Conservation (phyloP, 345 rosid genomes). For the Tarenaya hassleriana region DNA sequence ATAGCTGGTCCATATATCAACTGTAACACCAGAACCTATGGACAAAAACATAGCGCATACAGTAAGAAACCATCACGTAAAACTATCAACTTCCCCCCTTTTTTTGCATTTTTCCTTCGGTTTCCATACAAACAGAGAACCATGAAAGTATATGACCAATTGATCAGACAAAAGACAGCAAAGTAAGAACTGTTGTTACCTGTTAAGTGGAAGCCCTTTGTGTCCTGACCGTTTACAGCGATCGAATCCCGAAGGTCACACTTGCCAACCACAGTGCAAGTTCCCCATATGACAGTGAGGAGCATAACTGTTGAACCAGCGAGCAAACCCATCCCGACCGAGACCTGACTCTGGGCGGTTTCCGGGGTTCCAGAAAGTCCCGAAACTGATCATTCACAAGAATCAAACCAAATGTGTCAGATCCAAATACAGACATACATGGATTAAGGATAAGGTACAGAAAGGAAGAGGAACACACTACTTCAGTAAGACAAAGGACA, state of each 20-base stretch:
- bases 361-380: constrained; percentile 65
- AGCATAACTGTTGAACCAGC: constrained; percentile 94
- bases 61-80: neutral
- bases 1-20: constrained; percentile 72
- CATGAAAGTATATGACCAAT: neutral
- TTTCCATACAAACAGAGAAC: neutral
- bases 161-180: neutral
- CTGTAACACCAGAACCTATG: constrained; percentile 66
- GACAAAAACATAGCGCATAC: neutral
- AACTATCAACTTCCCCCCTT: neutral
- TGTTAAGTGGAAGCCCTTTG: constrained; percentile 43
- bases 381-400: constrained; percentile 49
- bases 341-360: constrained; percentile 79
- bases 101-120: too few relatives aligned
- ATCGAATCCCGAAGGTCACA: constrained; percentile 50
- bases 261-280: constrained; percentile 67
- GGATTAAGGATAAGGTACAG: neutral
- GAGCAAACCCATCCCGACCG: constrained; percentile 87
- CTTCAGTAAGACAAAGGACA: neutral
- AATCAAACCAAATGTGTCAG: neutral
- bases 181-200: constrained; percentile 47
- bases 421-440: neutral
- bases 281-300: constrained; percentile 77
- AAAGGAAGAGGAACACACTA: neutral
- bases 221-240: constrained; percentile 48